phyloP scores from a whole-genome alignment of 2,329 filamentous ascomycete genomes.

The Chaetomium sp. region DNA sequence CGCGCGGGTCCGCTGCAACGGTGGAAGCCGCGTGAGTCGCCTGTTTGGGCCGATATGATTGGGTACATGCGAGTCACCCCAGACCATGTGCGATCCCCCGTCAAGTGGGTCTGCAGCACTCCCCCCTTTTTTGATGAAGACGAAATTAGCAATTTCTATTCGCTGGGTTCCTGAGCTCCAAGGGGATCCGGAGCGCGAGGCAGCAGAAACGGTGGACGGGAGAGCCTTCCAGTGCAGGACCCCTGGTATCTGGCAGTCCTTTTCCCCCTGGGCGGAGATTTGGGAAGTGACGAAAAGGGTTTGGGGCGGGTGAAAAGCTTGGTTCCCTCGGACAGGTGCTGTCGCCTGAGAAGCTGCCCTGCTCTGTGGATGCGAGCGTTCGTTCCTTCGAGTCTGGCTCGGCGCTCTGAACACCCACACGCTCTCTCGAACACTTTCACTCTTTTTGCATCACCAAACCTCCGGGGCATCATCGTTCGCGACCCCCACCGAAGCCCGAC shows the following conservation, averaged over 20 bases:
- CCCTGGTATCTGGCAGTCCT: conserved; percentile 13
- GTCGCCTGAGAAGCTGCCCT: conserved; percentile 13
- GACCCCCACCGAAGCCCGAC: conserved; percentile 17
- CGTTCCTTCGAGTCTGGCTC: not conserved
- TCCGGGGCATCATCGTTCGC: conserved; percentile 9
- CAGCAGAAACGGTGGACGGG: conserved; percentile 2
- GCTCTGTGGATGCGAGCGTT: conserved; percentile 2
- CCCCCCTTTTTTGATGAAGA: conserved; percentile 25
- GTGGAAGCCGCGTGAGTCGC: conserved; percentile 10
- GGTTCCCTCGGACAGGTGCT: conserved; percentile 4
- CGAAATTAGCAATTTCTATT: conserved; percentile 27
- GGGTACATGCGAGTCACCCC: not conserved
- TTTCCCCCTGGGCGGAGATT: conserved; percentile 21
- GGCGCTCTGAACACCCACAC: conserved; percentile 11
- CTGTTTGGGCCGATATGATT: conserved; percentile 5
- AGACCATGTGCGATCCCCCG: conserved; percentile 11
- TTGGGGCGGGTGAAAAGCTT: not conserved
- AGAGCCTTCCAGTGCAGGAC: conserved; percentile 8
- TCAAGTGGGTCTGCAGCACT: conserved; percentile 6
- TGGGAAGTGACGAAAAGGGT: conserved; percentile 15
- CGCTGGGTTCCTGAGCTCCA: conserved; percentile 14
- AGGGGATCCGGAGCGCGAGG: not conserved
- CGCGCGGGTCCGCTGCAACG: conserved; percentile 11
- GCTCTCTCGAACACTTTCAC: conserved; percentile 14
- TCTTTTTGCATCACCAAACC: conserved; percentile 14